A percentile compares a stretch with the other conserved stretches of the same genome.
Evolutionary conservation across 169 alveolate genomes (phyloP).

Genomic region (Plasmodium blacklocki): DNA sequence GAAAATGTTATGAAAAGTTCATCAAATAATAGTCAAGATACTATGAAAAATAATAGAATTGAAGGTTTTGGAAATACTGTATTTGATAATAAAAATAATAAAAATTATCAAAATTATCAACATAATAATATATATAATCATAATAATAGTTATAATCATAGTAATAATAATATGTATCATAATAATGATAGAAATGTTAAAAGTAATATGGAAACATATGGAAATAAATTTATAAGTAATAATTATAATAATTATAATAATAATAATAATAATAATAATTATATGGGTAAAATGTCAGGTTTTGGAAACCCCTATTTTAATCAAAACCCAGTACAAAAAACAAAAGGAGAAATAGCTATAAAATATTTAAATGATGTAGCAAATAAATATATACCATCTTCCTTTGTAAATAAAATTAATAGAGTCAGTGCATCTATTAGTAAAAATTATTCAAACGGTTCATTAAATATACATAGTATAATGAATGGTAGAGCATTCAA

Average conservation of each 20-base stretch:
- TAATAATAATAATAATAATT: slow-evolving; percentile 29
- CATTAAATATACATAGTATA: slow-evolving; percentile 52
- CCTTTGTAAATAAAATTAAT: slow-evolving; percentile 62
- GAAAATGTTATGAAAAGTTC: slow-evolving; percentile 22
- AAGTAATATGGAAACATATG: background rate
- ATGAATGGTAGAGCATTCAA: slow-evolving; percentile 56
- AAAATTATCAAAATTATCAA: background rate
- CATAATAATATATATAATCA: too few relatives aligned
- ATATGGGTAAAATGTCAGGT: slow-evolving; percentile 68
- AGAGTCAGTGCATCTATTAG: slow-evolving; percentile 59
- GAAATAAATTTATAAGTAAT: background rate
- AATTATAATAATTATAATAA: slow-evolving; percentile 16
- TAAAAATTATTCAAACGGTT: slow-evolving; percentile 70
- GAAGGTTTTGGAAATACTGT: slow-evolving; percentile 66
- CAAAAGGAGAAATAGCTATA: slow-evolving; percentile 69
- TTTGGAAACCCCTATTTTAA: slow-evolving; percentile 72
- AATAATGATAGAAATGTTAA: background rate
- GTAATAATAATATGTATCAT: background rate
- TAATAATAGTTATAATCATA: too few relatives aligned
- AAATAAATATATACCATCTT: slow-evolving; percentile 62
- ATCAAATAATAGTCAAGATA: slow-evolving; percentile 29
- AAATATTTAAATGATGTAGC: slow-evolving; percentile 70
- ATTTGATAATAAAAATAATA: background rate
- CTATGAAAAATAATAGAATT: slow-evolving; percentile 54
- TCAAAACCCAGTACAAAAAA: slow-evolving; percentile 52